Percentiles rank a stretch among this genome's conserved stretches.
phyloP scores from a whole-genome alignment of 495 filamentous ascomycete species.

The Pyrenopolyporus hunteri region DNA sequence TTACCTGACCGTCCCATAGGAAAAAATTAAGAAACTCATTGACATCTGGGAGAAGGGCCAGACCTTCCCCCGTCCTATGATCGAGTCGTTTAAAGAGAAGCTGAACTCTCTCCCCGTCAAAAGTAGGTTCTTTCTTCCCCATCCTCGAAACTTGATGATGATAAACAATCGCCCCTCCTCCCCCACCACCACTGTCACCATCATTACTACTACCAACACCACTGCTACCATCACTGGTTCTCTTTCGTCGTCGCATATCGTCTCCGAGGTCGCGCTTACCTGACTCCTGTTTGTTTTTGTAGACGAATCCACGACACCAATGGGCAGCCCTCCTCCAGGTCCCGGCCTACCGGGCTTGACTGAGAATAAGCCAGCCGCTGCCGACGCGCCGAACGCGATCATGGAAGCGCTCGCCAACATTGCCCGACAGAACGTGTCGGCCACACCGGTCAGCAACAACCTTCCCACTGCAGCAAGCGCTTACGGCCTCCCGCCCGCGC shows the following conservation, averaged over 20 bases:
- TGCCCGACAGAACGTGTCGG: conserved; percentile 76
- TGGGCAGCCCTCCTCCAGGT: conserved; percentile 74
- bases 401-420: conserved; percentile 84
- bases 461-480: conserved; percentile 57
- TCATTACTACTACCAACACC: background rate
- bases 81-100: conserved; percentile 85
- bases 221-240: too few species aligned
- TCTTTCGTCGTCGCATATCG: too few species aligned
- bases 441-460: conserved; percentile 60
- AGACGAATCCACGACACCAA: conserved; percentile 78
- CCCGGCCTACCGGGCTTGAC: conserved; percentile 45
- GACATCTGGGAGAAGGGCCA: conserved; percentile 97
- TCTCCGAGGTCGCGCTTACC: conserved; percentile 28
- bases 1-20: conserved; percentile 65
- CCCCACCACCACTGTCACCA: conserved; percentile 16
- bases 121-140: conserved; percentile 69
- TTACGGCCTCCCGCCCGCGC: conserved; percentile 62
- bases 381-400: conserved; percentile 65
- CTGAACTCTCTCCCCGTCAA: conserved; percentile 64
- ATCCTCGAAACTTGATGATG: conserved; percentile 16
- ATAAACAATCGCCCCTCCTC: conserved; percentile 2
- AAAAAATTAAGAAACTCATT: conserved; percentile 93
- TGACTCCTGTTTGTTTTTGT: conserved; percentile 52
- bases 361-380: conserved; percentile 30
- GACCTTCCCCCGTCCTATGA: conserved; percentile 84